Evolutionary conservation across 495 filamentous ascomycete genomes (phyloP).

Genomic region (Penicillium desertorum): DNA sequence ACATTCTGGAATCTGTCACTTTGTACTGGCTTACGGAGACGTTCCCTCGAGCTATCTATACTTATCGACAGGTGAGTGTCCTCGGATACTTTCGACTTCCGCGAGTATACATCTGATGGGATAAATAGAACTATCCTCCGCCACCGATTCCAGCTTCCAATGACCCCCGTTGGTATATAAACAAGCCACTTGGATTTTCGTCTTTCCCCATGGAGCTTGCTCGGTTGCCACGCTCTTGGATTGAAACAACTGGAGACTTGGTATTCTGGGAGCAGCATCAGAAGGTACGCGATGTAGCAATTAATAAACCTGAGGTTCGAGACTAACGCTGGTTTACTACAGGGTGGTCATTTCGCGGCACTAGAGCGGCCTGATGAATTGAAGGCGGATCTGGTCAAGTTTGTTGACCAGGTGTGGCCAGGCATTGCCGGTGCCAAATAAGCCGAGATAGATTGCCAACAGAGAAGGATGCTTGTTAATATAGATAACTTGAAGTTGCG

Average conservation of each 20-base stretch:
- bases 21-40: conserved; percentile 68
- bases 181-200: conserved; percentile 61
- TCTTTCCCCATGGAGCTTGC: conserved; percentile 56
- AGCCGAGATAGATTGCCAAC: neutral
- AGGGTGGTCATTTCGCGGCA: conserved; percentile 66
- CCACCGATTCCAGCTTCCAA: conserved; percentile 19
- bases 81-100: neutral
- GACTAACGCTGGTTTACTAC: neutral
- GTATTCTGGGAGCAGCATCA: conserved; percentile 49
- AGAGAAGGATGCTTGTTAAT: neutral
- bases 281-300: conserved; percentile 22
- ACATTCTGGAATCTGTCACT: conserved; percentile 56
- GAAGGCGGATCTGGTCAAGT: conserved; percentile 57
- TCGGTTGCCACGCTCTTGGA: conserved; percentile 51
- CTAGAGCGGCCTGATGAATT: conserved; percentile 56
- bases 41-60: conserved; percentile 58
- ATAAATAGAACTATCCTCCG: conserved; percentile 23
- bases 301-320: neutral
- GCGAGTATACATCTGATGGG: neutral
- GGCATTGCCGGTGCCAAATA: conserved; percentile 5
- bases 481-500: neutral
- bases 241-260: conserved; percentile 48
- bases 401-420: conserved; percentile 48
- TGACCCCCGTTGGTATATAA: conserved; percentile 38
- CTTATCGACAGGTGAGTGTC: conserved; percentile 46